A percentile compares a stretch with the other conserved stretches of the same genome.
Evolutionary conservation across 768 basidiomycete genomes (phyloP).

Genomic region (Naganishia antarctica): DNA sequence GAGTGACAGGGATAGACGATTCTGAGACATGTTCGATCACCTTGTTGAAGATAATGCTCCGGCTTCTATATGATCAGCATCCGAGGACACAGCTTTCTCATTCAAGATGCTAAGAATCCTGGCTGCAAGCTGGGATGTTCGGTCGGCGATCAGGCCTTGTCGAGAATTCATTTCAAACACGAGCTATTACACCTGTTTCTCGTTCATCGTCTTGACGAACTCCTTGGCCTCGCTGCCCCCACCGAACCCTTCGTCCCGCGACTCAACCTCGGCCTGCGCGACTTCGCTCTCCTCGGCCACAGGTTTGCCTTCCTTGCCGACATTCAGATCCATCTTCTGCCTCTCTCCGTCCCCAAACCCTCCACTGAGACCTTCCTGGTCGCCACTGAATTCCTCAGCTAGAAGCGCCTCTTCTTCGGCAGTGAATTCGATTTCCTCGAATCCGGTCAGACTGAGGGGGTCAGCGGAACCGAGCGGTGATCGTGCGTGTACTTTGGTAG

Average conservation of each 20-base stretch:
- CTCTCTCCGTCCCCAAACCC: constrained; percentile 26
- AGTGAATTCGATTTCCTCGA: constrained; percentile 26
- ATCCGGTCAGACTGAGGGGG: constrained; percentile 30
- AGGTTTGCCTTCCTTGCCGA: constrained; percentile 17
- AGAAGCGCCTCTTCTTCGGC: constrained; percentile 22
- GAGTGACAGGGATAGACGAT: no score
- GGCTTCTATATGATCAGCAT: not conserved
- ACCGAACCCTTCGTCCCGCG: constrained; percentile 37
- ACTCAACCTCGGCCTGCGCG: constrained; percentile 36
- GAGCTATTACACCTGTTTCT: constrained; percentile 3
- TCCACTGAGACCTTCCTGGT: not conserved
- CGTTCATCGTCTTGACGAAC: constrained; percentile 36
- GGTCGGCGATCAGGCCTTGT: no score
- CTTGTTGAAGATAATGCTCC: not conserved
- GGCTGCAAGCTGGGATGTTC: no score
- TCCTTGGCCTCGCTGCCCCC: constrained; percentile 37
- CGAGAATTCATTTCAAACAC: no score
- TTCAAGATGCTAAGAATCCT: no score
- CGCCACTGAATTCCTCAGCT: constrained; percentile 19
- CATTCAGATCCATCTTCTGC: constrained; percentile 22
- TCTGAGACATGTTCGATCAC: not conserved
- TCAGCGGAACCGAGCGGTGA: constrained; percentile 26
- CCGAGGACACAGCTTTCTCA: not conserved
- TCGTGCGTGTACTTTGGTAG: constrained; percentile 21
- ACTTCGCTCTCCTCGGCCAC: constrained; percentile 33